phyloP scores from a whole-genome alignment of 352 stramenopile genomes.

The Globisporangium parvum region DNA sequence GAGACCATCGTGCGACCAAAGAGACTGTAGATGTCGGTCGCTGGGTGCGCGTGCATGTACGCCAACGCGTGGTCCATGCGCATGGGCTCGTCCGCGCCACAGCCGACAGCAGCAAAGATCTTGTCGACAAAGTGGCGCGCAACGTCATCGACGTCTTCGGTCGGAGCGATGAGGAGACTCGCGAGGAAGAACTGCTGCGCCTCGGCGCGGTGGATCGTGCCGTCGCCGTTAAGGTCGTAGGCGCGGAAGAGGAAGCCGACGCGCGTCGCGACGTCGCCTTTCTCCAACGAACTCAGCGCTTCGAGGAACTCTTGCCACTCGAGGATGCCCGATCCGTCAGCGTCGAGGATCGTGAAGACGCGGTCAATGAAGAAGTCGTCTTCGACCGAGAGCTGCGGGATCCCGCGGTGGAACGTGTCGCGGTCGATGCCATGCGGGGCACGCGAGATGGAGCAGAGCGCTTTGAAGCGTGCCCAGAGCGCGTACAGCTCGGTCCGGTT shows the following conservation, averaged over 20 bases:
- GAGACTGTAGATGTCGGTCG: conserved; percentile 49
- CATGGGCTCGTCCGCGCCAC: conserved; percentile 28
- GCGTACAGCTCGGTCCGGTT: conserved; percentile 53
- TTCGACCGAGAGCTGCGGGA: conserved; percentile 57
- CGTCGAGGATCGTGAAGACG: conserved; percentile 60
- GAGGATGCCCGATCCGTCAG: conserved; percentile 49
- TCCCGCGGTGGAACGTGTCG: conserved; percentile 51
- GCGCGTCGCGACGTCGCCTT: conserved; percentile 40
- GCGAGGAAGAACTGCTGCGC: conserved; percentile 57
- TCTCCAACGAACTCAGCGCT: conserved; percentile 59
- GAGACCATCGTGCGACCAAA: conserved; percentile 68
- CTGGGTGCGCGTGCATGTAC: conserved; percentile 43
- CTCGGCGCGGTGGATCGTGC: conserved; percentile 51
- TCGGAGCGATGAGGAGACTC: conserved; percentile 36
- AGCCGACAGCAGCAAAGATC: conserved; percentile 47
- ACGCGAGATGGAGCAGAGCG: conserved; percentile 50
- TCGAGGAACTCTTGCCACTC: conserved; percentile 75
- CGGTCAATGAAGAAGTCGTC: conserved; percentile 74
- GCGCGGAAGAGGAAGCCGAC: conserved; percentile 68
- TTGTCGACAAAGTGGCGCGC: conserved; percentile 55
- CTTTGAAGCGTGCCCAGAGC: conserved; percentile 70
- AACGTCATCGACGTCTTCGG: conserved; percentile 42
- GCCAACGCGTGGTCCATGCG: conserved; percentile 35
- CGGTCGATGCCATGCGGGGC: conserved; percentile 49
- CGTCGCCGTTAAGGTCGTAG: conserved; percentile 67